Base-by-base conservation (phyloP, 805 yeast species). In the Debaryomyces castellii region DNA sequence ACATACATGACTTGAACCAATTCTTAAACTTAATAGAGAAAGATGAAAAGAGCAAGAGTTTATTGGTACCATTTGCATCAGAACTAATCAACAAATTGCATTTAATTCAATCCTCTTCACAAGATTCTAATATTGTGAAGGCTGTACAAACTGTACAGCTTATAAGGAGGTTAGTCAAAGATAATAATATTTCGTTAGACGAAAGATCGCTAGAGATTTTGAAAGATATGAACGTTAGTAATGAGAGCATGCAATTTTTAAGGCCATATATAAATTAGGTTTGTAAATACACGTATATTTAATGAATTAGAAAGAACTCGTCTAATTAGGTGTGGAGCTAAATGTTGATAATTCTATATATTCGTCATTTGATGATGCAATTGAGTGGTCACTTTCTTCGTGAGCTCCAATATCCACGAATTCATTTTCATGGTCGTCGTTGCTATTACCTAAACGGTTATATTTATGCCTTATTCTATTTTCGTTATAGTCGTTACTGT, bases 1-100 rank as follows among this genome's bases (percentile, higher is more conserved):
- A 56, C 36, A 43, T 48, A 2, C 52, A 47, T 24, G 73, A 67
- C n/a, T 56, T 68, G 30, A 55, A 60, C 12, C 64, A 63, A 24
- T 56, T 67, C 32, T 32, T 65, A 5, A 49, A 51, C 17, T 51
- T 68, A 18, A 53, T 56, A 1, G 51, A 47, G 14, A 16, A 36
- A 14, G 35, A 42, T 16, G 48, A 41, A 6, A 39, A 45, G 10
- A 42, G 44, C 1, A 46, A 20, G 14, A 10, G 40, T 2, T 44
- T 61, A 9, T 41, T 63, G 2, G 34, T 41, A 3, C 49, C 57
- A 20, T 43, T 51, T 34, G 60, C 58, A 18, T 22, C 38, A 3
- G 53, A 49, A 5, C 43, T 69, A n/a, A 41, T 64, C 5, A 37
- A 45, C 5, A 58, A 51, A 40, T 51, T 67, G 21, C 21, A 44